phyloP scores from a whole-genome alignment of 139 green algal genomes.

The Limnomonas spitsbergensis region DNA sequence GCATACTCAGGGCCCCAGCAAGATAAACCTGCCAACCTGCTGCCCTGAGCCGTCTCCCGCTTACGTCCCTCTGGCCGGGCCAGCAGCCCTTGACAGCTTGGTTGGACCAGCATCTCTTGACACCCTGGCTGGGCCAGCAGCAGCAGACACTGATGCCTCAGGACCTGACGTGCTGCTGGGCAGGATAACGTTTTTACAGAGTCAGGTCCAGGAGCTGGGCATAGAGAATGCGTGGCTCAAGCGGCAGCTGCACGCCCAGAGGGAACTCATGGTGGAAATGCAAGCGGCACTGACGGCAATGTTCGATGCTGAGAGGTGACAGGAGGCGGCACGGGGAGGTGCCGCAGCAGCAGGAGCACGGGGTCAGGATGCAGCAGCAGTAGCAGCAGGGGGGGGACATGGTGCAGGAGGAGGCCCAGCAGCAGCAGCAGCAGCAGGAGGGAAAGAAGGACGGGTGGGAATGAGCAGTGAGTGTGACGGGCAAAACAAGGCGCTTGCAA shows the following conservation, averaged over 20 bases:
- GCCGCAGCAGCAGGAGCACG: neutral
- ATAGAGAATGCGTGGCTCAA: neutral
- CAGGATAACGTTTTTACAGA: neutral
- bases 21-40: neutral
- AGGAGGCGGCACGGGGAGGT: neutral
- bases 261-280: neutral
- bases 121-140: neutral
- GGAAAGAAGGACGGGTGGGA: too few relatives aligned
- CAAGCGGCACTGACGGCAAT: neutral
- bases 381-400: too few relatives aligned
- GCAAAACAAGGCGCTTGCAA: too few relatives aligned
- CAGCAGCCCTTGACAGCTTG: neutral
- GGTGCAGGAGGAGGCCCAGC: too few relatives aligned
- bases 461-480: too few relatives aligned
- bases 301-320: too few relatives aligned
- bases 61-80: neutral
- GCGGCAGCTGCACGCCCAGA: constrained; percentile 2
- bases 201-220: neutral
- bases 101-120: neutral
- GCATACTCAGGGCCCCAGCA: neutral
- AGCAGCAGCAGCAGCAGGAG: neutral
- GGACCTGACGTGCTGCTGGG: neutral
- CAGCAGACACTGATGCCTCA: neutral
- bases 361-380: neutral
- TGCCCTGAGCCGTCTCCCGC: neutral